Evolutionary conservation across 495 filamentous ascomycete species (phyloP).

Genomic region (Podospora australis): DNA sequence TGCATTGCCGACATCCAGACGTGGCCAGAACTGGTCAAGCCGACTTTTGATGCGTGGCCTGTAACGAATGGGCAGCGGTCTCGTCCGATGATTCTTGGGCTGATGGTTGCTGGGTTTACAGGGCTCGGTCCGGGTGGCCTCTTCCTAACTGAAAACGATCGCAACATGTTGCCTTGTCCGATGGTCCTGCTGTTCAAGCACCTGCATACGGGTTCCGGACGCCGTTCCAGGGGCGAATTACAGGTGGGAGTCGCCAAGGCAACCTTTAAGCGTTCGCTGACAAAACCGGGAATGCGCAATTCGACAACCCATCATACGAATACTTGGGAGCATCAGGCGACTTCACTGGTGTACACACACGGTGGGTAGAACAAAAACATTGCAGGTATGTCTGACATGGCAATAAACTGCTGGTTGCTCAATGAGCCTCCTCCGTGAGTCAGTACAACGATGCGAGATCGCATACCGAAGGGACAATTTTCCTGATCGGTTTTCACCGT

Average conservation of each 20-base stretch:
- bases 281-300: no score
- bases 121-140: background rate
- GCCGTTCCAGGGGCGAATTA: background rate
- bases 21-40: background rate
- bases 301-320: no score
- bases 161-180: background rate
- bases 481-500: no score
- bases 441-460: no score
- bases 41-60: slow-evolving; percentile 1
- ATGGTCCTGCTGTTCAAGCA: background rate
- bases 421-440: background rate
- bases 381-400: background rate
- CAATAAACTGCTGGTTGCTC: background rate
- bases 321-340: no score
- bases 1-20: background rate
- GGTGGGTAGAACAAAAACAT: background rate
- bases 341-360: no score
- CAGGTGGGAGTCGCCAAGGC: background rate
- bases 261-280: background rate
- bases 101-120: background rate
- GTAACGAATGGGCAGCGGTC: background rate
- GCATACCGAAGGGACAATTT: no score
- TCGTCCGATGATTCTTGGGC: background rate
- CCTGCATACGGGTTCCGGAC: no score
- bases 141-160: background rate